phyloP scores from a whole-genome alignment of 176 grass and related monocot genomes.

The Cymbopogon citratus region DNA sequence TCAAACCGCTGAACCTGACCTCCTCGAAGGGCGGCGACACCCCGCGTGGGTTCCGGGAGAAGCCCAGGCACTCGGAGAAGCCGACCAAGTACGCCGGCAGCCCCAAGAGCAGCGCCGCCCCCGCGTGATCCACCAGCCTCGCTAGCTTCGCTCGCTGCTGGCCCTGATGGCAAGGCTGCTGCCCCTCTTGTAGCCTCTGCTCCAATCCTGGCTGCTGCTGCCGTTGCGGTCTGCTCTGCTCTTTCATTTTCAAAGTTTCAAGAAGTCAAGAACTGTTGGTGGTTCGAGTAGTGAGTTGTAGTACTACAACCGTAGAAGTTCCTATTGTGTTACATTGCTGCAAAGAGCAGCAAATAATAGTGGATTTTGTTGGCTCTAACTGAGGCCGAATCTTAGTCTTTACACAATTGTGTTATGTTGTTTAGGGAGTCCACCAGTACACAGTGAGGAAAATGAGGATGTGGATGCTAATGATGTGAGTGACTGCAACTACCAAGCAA shows the following conservation, averaged over 20 bases:
- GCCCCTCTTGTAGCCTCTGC: neutral
- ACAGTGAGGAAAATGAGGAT: too few species aligned
- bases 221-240: constrained; percentile 11
- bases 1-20: constrained; percentile 30
- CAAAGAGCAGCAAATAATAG: too few species aligned
- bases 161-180: neutral
- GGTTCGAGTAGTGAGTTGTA: neutral
- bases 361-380: too few species aligned
- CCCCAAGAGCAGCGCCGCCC: constrained; percentile 31
- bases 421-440: too few species aligned
- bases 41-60: constrained; percentile 19
- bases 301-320: too few species aligned
- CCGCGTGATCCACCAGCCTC: constrained; percentile 57
- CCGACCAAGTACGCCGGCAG: constrained; percentile 38
- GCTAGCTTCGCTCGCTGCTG: constrained; percentile 13
- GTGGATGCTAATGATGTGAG: too few species aligned
- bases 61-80: constrained; percentile 40
- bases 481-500: too few species aligned
- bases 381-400: too few species aligned
- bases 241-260: neutral
- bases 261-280: neutral
- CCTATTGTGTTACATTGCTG: too few species aligned
- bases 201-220: constrained; percentile 25
- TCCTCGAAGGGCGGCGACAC: constrained; percentile 22
- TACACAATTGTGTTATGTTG: too few species aligned